Evolutionary conservation across 495 filamentous ascomycete genomes (phyloP).

Genomic region (Xanthoparmelia taractica): DNA sequence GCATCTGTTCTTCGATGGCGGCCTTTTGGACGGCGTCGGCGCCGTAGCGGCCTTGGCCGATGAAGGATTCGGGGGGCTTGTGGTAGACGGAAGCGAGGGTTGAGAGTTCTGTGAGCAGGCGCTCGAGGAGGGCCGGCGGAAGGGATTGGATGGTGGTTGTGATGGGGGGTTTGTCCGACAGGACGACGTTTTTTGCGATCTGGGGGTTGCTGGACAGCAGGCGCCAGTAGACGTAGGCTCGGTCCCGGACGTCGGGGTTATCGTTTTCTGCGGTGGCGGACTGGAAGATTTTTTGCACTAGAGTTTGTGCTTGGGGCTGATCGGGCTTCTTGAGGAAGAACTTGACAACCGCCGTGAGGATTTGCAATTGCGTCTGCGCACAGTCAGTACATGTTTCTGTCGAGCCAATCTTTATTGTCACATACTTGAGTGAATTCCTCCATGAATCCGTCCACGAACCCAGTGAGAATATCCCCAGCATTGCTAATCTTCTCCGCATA

Average conservation of each 20-base stretch:
- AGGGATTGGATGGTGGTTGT: constrained; percentile 85
- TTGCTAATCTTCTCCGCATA: constrained; percentile 99
- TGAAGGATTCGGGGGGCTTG: constrained; percentile 92
- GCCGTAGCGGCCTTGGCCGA: constrained; percentile 88
- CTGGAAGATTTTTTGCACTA: constrained; percentile 91
- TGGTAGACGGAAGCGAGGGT: constrained; percentile 98
- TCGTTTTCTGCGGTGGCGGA: constrained; percentile 88
- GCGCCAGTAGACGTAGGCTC: constrained; percentile 98
- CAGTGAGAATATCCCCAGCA: constrained; percentile 77
- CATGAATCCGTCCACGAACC: constrained; percentile 86
- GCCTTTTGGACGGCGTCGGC: constrained; percentile 91
- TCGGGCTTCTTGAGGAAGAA: constrained; percentile 95
- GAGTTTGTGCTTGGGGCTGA: constrained; percentile 72
- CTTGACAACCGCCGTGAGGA: constrained; percentile 93
- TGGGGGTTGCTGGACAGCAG: constrained; percentile 87
- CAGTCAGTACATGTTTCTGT: constrained; percentile 3
- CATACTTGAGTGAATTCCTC: constrained; percentile 81
- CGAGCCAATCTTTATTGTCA: constrained; percentile 8
- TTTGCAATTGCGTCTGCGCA: constrained; percentile 78
- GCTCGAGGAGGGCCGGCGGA: constrained; percentile 72
- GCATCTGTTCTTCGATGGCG: constrained; percentile 87
- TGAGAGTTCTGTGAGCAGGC: constrained; percentile 82
- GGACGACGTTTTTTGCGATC: constrained; percentile 79
- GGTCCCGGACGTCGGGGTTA: constrained; percentile 93
- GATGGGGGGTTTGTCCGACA: constrained; percentile 91